phyloP scores from a whole-genome alignment of 345 rosid species.

The Aegle marmelos region DNA sequence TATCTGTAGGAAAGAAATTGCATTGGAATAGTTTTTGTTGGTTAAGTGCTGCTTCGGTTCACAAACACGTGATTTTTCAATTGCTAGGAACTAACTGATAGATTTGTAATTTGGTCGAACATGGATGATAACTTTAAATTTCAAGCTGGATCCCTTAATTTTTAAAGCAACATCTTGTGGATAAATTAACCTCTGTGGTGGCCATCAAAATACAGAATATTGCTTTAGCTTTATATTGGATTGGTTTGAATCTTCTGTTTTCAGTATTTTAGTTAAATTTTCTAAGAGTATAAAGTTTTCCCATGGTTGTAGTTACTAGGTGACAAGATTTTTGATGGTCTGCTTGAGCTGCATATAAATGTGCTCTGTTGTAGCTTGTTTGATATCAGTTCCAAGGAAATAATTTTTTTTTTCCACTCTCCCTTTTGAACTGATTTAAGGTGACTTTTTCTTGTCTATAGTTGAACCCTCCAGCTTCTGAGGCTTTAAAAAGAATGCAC shows the following conservation, averaged over 20 bases:
- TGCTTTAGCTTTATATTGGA: background rate
- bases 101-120: background rate
- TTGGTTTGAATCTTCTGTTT: background rate
- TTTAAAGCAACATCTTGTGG: background rate
- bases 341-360: background rate
- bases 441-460: slow-evolving; percentile 20
- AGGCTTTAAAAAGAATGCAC: slow-evolving; percentile 91
- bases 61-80: background rate
- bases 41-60: background rate
- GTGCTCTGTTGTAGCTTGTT: background rate
- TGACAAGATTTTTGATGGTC: background rate
- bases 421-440: background rate
- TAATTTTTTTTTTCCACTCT: background rate
- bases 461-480: slow-evolving; percentile 83
- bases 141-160: background rate
- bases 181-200: background rate
- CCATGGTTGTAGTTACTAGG: background rate
- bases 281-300: too few relatives aligned
- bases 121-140: background rate
- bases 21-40: background rate
- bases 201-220: background rate
- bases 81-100: background rate
- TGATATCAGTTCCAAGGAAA: background rate
- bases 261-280: background rate
- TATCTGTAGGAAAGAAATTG: background rate